Percentiles rank a stretch among this genome's conserved stretches.
Evolutionary conservation across 148 eudicot species (phyloP).

Genomic region (Gaultheria prostrata): DNA sequence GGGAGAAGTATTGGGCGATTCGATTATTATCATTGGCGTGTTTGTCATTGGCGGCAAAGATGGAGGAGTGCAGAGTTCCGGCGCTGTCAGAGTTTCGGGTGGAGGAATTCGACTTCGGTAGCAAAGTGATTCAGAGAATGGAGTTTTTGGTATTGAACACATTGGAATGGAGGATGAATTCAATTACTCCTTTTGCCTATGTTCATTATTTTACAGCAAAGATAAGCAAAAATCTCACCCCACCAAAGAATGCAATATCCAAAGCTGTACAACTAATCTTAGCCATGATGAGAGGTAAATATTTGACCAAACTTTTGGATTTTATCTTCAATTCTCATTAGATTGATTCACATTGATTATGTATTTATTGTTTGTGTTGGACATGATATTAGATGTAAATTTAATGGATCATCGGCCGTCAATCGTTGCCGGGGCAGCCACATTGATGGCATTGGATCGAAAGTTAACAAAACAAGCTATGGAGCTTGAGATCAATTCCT

Average conservation of each 20-base stretch:
- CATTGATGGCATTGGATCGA: slow-evolving; percentile 43
- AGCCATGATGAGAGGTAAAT: slow-evolving; percentile 39
- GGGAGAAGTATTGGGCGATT: slow-evolving; percentile 36
- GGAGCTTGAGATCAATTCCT: slow-evolving; percentile 32
- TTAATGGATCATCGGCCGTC: slow-evolving; percentile 42
- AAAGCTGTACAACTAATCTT: slow-evolving; percentile 26
- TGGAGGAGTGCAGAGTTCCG: slow-evolving; percentile 46
- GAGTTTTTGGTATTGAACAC: slow-evolving; percentile 48
- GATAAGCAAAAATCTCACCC: slow-evolving; percentile 15
- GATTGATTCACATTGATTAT: background rate
- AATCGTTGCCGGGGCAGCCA: slow-evolving; percentile 39
- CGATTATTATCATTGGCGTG: slow-evolving; percentile 41
- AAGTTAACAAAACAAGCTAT: slow-evolving; percentile 33
- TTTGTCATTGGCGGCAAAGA: slow-evolving; percentile 50
- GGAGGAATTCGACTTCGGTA: slow-evolving; percentile 30
- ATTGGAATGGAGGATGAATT: slow-evolving; percentile 54
- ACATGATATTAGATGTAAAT: slow-evolving; percentile 25
- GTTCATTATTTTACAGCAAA: slow-evolving; percentile 30
- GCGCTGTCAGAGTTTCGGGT: slow-evolving; percentile 26
- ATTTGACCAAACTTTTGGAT: background rate
- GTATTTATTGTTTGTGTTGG: background rate
- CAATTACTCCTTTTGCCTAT: slow-evolving; percentile 46
- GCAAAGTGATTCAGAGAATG: slow-evolving; percentile 50
- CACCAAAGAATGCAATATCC: slow-evolving; percentile 13
- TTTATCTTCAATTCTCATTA: background rate